Base-by-base conservation (phyloP, 352 stramenopile genomes). In the Globisporangium cederbergense region DNA sequence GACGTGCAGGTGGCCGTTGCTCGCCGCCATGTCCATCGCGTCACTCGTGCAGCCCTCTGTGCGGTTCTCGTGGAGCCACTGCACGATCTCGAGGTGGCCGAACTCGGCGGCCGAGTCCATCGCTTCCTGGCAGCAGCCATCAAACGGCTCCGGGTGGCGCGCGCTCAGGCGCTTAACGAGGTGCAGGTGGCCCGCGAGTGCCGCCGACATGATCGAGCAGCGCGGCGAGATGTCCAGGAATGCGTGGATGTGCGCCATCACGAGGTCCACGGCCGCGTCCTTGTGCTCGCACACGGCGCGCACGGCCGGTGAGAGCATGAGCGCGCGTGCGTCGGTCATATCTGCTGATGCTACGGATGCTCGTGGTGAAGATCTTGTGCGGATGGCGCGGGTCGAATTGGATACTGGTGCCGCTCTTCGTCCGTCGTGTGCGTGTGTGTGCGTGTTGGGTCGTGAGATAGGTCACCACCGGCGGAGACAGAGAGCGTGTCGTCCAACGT, bases 161-260 rank as follows among this genome's bases (percentile, higher is more conserved):
- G 46, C 18, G 47, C 88, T 76, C 51, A 93, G 67, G 70, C 80
- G 89, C 32, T 79, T 62, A 34, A 93, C 76, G 3, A 93, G 68
- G 0, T 78, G 68, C 54, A 80, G 43, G 43, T 88, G 77, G 22
- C 83, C 83, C 2, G 53, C 57, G 13, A 93, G 66, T 3, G 80
- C 72, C 25, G 83, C 83, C 7, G 72, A 67, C 65, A 78, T 85
- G 54, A 90, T 65, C 51, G 63, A 76, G 75, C 83, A 93, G 36
- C 50, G 66, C 36, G 64, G 61, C 6, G 80, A 90, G 14, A 72
- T 20, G 59, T 93, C 83, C 18, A 88, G 56, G 62, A 87, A 93
- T 8, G 55, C 40, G 64, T 88, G 74, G 42, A 93, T 73, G 16
- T 62, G 56, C 18, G 73, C 62, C 60, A 88, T 60, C 43, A 91